Base-by-base conservation (phyloP, 2,329 filamentous ascomycete genomes). In the Leptosphaerulina australis region DNA sequence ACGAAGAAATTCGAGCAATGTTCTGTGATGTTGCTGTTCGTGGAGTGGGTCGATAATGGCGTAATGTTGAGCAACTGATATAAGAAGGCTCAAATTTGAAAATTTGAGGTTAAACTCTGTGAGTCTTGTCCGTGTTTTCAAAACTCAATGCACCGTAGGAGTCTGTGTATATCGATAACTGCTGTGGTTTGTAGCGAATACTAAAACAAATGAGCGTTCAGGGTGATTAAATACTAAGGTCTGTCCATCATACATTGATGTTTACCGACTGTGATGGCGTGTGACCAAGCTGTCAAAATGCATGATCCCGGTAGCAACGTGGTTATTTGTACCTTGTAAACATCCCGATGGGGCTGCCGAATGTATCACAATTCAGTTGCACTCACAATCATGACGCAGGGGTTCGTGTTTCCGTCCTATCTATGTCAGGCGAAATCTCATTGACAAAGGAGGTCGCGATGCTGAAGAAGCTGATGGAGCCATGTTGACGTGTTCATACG, bases 221-320 rank as follows among this genome's bases (percentile, higher is more conserved):
- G 36, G 28, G 26, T 52, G 24, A 22, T 3, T 28, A 43, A 28
- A 20, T 31, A n/a, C 17, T 22, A 20, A 11, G 17, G 10, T 31
- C 35, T 46, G 35, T 33, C 39, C 46, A 52, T 35, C 30, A 48
- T 45, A 31, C 44, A 21, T 22, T 50, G 36, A 48, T 47, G 15
- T 30, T 26, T 18, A 5, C 14, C 12, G n/a, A 18, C 20, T 18
- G 1, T 36, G 20, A n/a, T 15, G 24, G 15, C 21, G 33, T 22
- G 36, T 41, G 44, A 49, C 48, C 56, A 25, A 60, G 50, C 50
- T 63, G 58, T 60, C 56, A 61, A 51, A 46, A 56, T 56, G 50
- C 48, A 54, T 30, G 40, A 35, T 50, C 29, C 50, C 54, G 52
- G 44, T 41, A n/a, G 41, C 44, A 58, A 53, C 58, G 25, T 60